Percentiles rank a stretch among this genome's conserved stretches.
phyloP scores from a whole-genome alignment of 148 eudicot genomes.

The Talinum fruticosum region DNA sequence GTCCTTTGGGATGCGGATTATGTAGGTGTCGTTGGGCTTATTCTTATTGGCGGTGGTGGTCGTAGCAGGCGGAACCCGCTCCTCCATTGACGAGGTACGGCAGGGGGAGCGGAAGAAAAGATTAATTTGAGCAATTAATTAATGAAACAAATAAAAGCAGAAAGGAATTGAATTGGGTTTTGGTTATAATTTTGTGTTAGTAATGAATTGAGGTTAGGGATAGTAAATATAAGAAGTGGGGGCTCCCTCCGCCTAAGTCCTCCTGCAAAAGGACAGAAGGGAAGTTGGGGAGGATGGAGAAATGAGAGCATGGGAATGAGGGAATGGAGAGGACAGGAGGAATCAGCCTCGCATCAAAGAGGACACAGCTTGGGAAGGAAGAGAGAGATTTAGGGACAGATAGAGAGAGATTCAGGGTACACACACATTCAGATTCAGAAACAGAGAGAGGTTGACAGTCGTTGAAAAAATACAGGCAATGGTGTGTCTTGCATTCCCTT shows the following conservation, averaged over 20 bases:
- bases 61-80: not conserved
- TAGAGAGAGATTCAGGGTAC: too few relatives aligned
- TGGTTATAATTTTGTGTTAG: too few relatives aligned
- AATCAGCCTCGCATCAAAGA: too few relatives aligned
- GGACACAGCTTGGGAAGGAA: too few relatives aligned
- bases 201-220: too few relatives aligned
- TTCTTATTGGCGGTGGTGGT: not conserved
- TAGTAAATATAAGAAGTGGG: not conserved
- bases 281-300: not conserved
- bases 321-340: not conserved
- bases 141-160: too few relatives aligned
- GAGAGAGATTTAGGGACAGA: not conserved
- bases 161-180: too few relatives aligned
- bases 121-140: too few relatives aligned
- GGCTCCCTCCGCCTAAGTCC: not conserved
- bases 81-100: not conserved
- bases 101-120: not conserved
- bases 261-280: not conserved
- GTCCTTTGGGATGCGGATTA: not conserved
- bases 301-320: not conserved
- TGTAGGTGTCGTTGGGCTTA: not conserved
- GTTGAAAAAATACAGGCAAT: not conserved
- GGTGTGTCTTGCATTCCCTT: too few relatives aligned
- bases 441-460: not conserved
- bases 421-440: too few relatives aligned